Conservation (phyloP, 1,139 yeast genomes). For the Sugiyamaella pinicola region DNA sequence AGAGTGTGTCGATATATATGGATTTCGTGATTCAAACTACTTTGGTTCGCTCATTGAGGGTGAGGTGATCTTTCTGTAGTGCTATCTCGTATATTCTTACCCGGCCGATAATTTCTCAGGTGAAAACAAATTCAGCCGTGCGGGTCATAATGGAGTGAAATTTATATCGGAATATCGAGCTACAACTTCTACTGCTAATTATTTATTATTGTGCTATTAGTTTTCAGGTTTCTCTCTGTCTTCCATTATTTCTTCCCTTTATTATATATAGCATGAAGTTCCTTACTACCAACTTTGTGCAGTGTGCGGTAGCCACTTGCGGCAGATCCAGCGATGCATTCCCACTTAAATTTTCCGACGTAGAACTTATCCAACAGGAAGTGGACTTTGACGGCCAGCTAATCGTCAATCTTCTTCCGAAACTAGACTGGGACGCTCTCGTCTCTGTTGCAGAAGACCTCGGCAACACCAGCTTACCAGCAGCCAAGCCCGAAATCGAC, state of each 20-base stretch:
- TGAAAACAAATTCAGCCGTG: not conserved
- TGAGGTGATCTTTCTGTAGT: too few relatives aligned
- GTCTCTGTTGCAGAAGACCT: slow-evolving; percentile 73
- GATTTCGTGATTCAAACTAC: too few relatives aligned
- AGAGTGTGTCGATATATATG: too few relatives aligned
- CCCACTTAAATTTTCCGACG: slow-evolving; percentile 74
- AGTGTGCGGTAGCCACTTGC: slow-evolving; percentile 86
- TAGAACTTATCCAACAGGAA: slow-evolving; percentile 73
- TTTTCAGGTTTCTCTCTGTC: not conserved
- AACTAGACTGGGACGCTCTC: slow-evolving; percentile 88
- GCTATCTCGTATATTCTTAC: too few relatives aligned
- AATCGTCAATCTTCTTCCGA: slow-evolving; percentile 70
- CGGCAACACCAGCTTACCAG: slow-evolving; percentile 69
- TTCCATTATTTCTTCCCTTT: not conserved
- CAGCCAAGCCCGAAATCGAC: slow-evolving; percentile 64
- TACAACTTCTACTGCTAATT: too few relatives aligned
- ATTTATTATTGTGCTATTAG: too few relatives aligned
- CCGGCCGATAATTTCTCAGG: not conserved
- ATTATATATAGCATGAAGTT: slow-evolving; percentile 72
- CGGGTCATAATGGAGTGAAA: not conserved
- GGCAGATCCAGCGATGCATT: slow-evolving; percentile 73
- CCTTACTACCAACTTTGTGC: slow-evolving; percentile 90
- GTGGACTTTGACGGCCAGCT: slow-evolving; percentile 85
- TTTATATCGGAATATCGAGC: too few relatives aligned
- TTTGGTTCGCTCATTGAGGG: too few relatives aligned